Evolutionary conservation across 2,329 filamentous ascomycete species (phyloP).

Genomic region (Arthrocladium fulminans): DNA sequence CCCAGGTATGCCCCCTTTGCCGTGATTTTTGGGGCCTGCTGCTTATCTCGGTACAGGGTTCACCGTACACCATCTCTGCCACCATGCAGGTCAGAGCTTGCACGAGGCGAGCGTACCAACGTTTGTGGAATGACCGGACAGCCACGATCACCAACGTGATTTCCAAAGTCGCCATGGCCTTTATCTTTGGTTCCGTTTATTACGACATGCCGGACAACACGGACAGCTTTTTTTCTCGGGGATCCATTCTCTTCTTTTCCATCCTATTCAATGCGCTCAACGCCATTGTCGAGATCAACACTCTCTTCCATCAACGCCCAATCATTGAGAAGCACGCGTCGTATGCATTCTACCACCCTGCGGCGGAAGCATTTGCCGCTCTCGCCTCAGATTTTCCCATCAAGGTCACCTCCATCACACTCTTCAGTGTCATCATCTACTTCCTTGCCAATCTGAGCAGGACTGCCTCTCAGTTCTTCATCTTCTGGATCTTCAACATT

Average conservation of each 20-base stretch:
- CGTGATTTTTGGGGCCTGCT: too few relatives aligned
- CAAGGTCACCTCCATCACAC: constrained; percentile 47
- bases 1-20: too few relatives aligned
- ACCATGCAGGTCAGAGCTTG: constrained; percentile 43
- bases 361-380: constrained; percentile 51
- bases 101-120: constrained; percentile 47
- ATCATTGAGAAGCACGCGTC: constrained; percentile 53
- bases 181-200: constrained; percentile 44
- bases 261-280: constrained; percentile 56
- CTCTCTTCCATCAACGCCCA: constrained; percentile 53
- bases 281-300: constrained; percentile 52
- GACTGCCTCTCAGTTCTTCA: constrained; percentile 55
- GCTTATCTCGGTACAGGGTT: too few relatives aligned
- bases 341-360: constrained; percentile 59
- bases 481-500: constrained; percentile 47
- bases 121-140: constrained; percentile 47
- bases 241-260: constrained; percentile 54
- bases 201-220: constrained; percentile 46
- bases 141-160: constrained; percentile 45
- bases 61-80: constrained; percentile 47
- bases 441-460: constrained; percentile 51
- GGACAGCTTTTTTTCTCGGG: constrained; percentile 49
- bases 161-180: constrained; percentile 37
- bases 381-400: constrained; percentile 51
- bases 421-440: constrained; percentile 55